Percentiles rank a stretch among this genome's conserved stretches.
Conservation (phyloP, 306 rosid genomes). For the Cucumis melo region DNA sequence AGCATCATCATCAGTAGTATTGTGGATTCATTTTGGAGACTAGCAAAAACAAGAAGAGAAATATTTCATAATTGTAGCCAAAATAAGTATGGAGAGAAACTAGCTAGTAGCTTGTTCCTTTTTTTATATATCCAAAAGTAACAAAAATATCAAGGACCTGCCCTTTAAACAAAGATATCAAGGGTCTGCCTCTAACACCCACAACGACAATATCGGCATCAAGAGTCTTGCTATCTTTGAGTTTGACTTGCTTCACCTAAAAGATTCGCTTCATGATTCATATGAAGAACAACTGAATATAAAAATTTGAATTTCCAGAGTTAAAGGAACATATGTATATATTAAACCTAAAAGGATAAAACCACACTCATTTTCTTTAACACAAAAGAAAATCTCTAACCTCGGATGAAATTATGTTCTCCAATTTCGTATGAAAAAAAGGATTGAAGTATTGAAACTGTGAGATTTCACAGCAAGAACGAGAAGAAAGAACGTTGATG, state of each 20-base stretch:
- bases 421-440: too few species aligned
- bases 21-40: slow-evolving; percentile 1
- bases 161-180: slow-evolving; percentile 64
- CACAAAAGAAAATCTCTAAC: too few species aligned
- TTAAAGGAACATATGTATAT: too few species aligned
- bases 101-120: slow-evolving; percentile 21
- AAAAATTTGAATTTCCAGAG: too few species aligned
- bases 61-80: slow-evolving; percentile 13
- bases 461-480: too few species aligned
- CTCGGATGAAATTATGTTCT: too few species aligned
- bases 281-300: too few species aligned
- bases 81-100: slow-evolving; percentile 12
- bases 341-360: too few species aligned
- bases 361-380: too few species aligned
- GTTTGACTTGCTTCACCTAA: slow-evolving; percentile 87
- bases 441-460: too few species aligned
- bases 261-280: not conserved
- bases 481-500: too few species aligned
- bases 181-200: slow-evolving; percentile 92
- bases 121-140: slow-evolving; percentile 10
- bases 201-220: slow-evolving; percentile 92
- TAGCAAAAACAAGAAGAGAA: slow-evolving; percentile 17
- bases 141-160: too few species aligned
- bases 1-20: not conserved
- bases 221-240: slow-evolving; percentile 77